A percentile compares a stretch with the other conserved stretches of the same genome.
Evolutionary conservation across 2,329 filamentous ascomycete species (phyloP).

Genomic region (Penicillium sp.): DNA sequence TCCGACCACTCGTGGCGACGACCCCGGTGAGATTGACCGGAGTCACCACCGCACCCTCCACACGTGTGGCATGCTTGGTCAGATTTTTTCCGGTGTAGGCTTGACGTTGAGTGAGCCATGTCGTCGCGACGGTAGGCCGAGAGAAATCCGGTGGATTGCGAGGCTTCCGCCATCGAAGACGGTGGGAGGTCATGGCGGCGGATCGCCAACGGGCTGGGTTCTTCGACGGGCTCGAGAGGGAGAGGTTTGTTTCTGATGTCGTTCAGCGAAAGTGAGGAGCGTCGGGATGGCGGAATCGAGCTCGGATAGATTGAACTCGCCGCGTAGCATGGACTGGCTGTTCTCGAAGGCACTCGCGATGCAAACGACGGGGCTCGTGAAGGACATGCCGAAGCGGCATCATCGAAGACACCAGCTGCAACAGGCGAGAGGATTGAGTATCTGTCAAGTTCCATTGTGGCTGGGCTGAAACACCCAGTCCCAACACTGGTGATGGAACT

Average conservation of each 20-base stretch:
- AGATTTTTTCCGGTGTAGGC: not conserved
- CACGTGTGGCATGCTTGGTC: not conserved
- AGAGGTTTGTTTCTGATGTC: constrained; percentile 45
- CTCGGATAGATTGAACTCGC: not conserved
- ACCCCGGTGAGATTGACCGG: constrained; percentile 9
- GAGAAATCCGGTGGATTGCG: not conserved
- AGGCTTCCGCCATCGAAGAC: not conserved
- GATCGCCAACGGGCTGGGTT: constrained; percentile 32
- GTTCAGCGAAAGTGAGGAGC: constrained; percentile 25
- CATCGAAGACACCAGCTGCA: constrained; percentile 39
- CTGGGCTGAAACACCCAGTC: constrained; percentile 22
- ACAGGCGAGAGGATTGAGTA: constrained; percentile 32
- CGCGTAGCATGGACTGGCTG: no score
- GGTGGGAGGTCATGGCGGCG: constrained; percentile 15
- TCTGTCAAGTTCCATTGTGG: constrained; percentile 9
- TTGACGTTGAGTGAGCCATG: not conserved
- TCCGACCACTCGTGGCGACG: constrained; percentile 8
- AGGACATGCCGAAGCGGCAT: constrained; percentile 15
- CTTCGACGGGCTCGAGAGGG: constrained; percentile 39
- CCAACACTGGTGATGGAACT: constrained; percentile 39
- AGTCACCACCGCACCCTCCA: constrained; percentile 3
- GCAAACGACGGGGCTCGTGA: not conserved
- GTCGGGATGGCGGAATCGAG: constrained; percentile 12
- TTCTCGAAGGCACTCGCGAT: not conserved
- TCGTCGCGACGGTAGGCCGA: not conserved